Evolutionary conservation across 2,329 filamentous ascomycete species (phyloP), one percentile per base, ranked within the genome.

Genomic region (Penicillium sp.): DNA sequence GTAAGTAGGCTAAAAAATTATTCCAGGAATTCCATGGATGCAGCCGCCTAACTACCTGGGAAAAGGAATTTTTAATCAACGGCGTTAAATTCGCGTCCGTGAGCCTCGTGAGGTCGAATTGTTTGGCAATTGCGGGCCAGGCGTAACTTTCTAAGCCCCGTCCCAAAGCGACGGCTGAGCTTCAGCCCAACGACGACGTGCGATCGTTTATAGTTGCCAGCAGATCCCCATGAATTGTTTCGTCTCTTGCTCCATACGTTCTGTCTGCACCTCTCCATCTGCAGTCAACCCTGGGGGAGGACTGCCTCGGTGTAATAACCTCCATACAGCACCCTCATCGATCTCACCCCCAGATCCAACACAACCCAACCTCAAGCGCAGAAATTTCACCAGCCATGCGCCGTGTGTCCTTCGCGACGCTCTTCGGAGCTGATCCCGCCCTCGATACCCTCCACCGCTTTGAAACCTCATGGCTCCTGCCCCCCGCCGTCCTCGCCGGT

Each of bases 401-500:
- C 44, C 58, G 55, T 44, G 33, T 62, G 39, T 59, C 66, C 35
- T 50, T 62, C 47, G 55, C 62, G 16, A 60, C 51, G 19, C 68
- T 76, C 31, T 66, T 76, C 58, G 69, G 72, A 55, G 70, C 74
- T 60, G 70, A 79, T 62, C 68, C 72, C 6, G 70, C 67, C 16
- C 76, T 41, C 59, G 81, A 83, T 67, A 70, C 73, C 31, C 75
- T 83, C 43, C 83, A 89, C 74, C 85, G 88, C 58, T 92, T 90
- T 77, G 85, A 87, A 73, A 95, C 91, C 16, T 96, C 91, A 14
- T 96, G 91, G 90, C 75, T 93, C 9, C 75, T 96, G n/a, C 76
- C 86, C 24, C 89, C 91, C 0, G 82, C 82, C 67, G 68, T 82
- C 1, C 81, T 94, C 50, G 87, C 86, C 65, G 76, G 73, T 54